phyloP scores from a whole-genome alignment of 176 grass and related monocot species.

The Cenchrus purpureus region DNA sequence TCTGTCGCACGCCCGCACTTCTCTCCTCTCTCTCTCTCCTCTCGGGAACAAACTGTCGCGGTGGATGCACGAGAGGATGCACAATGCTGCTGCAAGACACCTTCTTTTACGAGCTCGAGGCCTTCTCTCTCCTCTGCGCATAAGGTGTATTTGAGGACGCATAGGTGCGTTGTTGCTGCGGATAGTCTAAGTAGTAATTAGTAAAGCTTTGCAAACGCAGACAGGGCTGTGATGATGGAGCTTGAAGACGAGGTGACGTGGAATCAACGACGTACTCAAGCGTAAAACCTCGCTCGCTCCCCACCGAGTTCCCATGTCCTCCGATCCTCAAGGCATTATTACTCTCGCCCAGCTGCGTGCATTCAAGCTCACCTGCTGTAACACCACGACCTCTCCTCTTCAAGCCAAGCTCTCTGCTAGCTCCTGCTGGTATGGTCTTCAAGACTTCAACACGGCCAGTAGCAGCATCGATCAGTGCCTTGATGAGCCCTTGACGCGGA shows the following conservation, averaged over 20 bases:
- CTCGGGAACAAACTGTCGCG: too few species aligned
- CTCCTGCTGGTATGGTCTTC: neutral
- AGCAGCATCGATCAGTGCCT: neutral
- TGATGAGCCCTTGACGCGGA: too few species aligned
- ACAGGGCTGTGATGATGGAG: neutral
- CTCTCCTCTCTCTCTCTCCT: too few species aligned
- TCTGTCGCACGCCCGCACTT: too few species aligned
- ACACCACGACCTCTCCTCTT: neutral
- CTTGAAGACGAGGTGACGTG: conserved; percentile 3
- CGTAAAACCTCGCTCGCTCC: neutral
- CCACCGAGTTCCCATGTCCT: neutral
- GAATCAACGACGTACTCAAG: neutral
- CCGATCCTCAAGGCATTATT: neutral
- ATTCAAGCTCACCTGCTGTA: neutral
- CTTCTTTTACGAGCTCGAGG: too few species aligned
- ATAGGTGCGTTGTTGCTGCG: too few species aligned
- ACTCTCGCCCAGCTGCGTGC: neutral
- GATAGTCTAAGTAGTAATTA: too few species aligned
- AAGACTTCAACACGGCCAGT: neutral
- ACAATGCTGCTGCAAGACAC: too few species aligned
- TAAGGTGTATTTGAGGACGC: too few species aligned
- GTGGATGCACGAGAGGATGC: too few species aligned
- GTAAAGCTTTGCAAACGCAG: neutral
- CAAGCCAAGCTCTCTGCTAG: neutral
- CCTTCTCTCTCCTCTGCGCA: too few species aligned